Base-by-base conservation (phyloP, 257 asterid species). In the Perilla frutescens region DNA sequence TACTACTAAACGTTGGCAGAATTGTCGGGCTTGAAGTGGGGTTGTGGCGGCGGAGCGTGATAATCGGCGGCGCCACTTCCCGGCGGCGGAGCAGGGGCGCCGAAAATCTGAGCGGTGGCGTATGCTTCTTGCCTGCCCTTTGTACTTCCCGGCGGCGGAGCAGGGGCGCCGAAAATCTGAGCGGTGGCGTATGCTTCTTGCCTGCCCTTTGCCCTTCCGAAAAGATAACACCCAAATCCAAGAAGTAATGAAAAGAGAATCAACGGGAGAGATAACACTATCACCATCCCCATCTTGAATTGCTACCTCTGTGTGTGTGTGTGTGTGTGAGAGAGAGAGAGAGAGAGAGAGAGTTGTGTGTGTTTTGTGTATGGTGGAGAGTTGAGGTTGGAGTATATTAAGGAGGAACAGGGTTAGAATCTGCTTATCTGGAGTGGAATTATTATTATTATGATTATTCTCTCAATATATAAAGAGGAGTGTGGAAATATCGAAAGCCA, bases 121-220 rank as follows among this genome's bases (percentile, higher is more conserved):
- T 78, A 86, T 2, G 83, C 74, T 70, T 93, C 96, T 79, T 78
- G 89, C 66, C 97, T 70, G 15, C 98, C 98, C 80, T 82, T 91
- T 62, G 91, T 87, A 81, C 91, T 86, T 64, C 98, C 98, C n/a
- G n/a, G 86, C 8, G 98, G 96, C 2, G 98, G 95, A 11, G 84
- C 87, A 0, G 97, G 98, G 36, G 85, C 83, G 0, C 96, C 88
- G 62, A 89, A 85, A 7, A 91, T 91, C 82, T 93, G 98, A 15
- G 96, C 89, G 55, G 80, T 89, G 54, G 84, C 76, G 76, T 78
- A 86, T 2, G 83, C 74, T 70, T 93, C 96, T 79, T 78, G 89
- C 66, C 97, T 70, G 15, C 98, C 98, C 80, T 82, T 91, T 62
- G 91, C 87, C 82, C 91, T 86, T 64, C 98, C 98, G 7, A 87